Evolutionary conservation across 805 yeast species (phyloP), one percentile per base, ranked within the genome.

Genomic region (Saturnispora silvae): DNA sequence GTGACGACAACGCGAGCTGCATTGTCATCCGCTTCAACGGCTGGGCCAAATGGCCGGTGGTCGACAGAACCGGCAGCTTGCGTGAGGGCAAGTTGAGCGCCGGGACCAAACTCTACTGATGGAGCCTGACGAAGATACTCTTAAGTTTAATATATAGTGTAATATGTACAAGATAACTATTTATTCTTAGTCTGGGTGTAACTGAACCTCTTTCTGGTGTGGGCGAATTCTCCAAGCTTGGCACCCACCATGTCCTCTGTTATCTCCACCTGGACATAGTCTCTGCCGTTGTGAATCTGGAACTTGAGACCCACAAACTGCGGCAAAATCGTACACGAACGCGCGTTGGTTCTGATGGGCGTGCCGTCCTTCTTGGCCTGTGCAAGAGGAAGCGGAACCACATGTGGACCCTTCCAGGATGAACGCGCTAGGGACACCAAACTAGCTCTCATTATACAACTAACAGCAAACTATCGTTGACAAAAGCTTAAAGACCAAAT

Each of bases 201-300:
- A 45, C 72, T 75, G 61, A 83, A 84, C 56, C 80, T 75, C 72
- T 84, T 83, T 61, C 97, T 74, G 1, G 98, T 92, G 38, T 87
- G 84, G 2, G 94, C 95, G 65, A 84, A 92, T 59, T 89, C 96
- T 2, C 98, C 98, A 39, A 92, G 64, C 56, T 89, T 92, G 48
- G 78, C 73, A 15, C 98, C 98, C 42, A 92, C 96, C 98, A 92
- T 92, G 50, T 92, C 92, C 55, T 92, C 96, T 7, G 81, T 74
- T 20, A 92, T 72, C 46, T 79, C 84, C 37, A 92, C 70, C 35
- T 85, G 84, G 28, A 86, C 94, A 54, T 87, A 92, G 49, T 85
- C 94, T 54, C 81, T 83, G 20, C 98, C 98, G 60, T 92, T 92
- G 62, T 92, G 98, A 25, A 92, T 83, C 60, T 92, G 95, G 59